phyloP scores from a whole-genome alignment of 2,329 filamentous ascomycete genomes.

The Scedosporium apiospermum region DNA sequence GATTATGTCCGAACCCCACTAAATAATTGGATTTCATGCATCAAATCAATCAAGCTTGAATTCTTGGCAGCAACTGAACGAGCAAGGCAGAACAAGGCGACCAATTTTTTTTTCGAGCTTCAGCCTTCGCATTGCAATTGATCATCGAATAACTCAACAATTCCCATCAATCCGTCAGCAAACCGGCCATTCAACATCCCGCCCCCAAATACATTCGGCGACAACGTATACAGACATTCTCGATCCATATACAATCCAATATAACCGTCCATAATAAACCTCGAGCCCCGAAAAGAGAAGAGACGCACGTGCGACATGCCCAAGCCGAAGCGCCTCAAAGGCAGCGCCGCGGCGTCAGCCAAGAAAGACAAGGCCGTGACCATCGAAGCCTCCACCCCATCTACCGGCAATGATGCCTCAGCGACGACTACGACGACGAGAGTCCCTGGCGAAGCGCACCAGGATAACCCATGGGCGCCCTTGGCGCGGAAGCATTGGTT shows the following conservation, averaged over 20 bases:
- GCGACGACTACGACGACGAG: conserved; percentile 24
- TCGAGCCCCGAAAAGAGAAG: neutral
- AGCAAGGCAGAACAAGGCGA: no score
- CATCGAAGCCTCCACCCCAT: conserved; percentile 19
- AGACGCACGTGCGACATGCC: conserved; percentile 35
- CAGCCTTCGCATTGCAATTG: no score
- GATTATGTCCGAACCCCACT: no score
- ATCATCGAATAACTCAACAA: no score
- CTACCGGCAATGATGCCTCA: conserved; percentile 23
- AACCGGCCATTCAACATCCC: no score
- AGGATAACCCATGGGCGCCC: conserved; percentile 64
- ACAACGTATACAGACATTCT: neutral
- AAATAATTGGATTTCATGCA: no score
- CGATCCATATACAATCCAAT: no score
- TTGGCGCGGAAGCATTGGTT: conserved; percentile 83
- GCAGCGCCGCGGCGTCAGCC: conserved; percentile 33
- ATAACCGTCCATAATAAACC: neutral
- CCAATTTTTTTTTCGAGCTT: no score
- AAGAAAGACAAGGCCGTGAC: conserved; percentile 4
- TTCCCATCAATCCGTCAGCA: no score
- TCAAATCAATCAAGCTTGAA: no score
- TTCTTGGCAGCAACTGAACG: no score
- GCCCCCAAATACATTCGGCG: no score
- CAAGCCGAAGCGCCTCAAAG: conserved; percentile 49
- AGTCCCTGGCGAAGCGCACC: conserved; percentile 58